phyloP scores from a whole-genome alignment of 1,284 basidiomycete species.

The Rhodotorula sp. region DNA sequence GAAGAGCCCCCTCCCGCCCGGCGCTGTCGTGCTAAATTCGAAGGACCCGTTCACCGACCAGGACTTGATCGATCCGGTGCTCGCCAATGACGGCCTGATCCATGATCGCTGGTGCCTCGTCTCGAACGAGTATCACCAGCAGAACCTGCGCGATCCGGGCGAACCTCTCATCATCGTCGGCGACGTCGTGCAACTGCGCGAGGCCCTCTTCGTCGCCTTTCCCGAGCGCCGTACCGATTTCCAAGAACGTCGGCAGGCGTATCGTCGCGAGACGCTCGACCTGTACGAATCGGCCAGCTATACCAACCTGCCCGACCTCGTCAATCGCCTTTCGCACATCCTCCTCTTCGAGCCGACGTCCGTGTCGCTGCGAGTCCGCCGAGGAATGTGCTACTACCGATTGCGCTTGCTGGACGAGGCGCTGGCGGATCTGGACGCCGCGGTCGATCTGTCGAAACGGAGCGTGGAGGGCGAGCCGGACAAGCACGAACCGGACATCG shows the following conservation, averaged over 20 bases:
- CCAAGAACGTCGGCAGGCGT: slow-evolving; percentile 15
- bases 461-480: background rate
- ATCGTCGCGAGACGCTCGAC: slow-evolving; percentile 26
- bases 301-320: slow-evolving; percentile 13
- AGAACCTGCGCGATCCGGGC: slow-evolving; percentile 1
- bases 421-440: slow-evolving; percentile 15
- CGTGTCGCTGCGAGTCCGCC: slow-evolving; percentile 29
- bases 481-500: slow-evolving; percentile 14
- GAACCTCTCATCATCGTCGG: slow-evolving; percentile 33
- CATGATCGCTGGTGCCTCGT: slow-evolving; percentile 36
- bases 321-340: slow-evolving; percentile 33
- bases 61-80: slow-evolving; percentile 32
- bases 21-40: slow-evolving; percentile 12
- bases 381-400: slow-evolving; percentile 29
- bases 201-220: slow-evolving; percentile 26
- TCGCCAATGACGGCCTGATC: slow-evolving; percentile 35
- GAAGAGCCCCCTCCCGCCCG: slow-evolving; percentile 2
- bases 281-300: slow-evolving; percentile 16
- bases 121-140: background rate
- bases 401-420: slow-evolving; percentile 28
- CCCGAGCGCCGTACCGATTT: slow-evolving; percentile 22
- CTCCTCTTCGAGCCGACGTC: slow-evolving; percentile 37
- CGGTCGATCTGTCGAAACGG: slow-evolving; percentile 6
- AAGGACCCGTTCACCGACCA: slow-evolving; percentile 16
- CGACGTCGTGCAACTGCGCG: slow-evolving; percentile 41